Percentiles rank a stretch among this genome's conserved stretches.
phyloP scores from a whole-genome alignment of 345 rosid genomes.

The Melaleuca alternifolia region DNA sequence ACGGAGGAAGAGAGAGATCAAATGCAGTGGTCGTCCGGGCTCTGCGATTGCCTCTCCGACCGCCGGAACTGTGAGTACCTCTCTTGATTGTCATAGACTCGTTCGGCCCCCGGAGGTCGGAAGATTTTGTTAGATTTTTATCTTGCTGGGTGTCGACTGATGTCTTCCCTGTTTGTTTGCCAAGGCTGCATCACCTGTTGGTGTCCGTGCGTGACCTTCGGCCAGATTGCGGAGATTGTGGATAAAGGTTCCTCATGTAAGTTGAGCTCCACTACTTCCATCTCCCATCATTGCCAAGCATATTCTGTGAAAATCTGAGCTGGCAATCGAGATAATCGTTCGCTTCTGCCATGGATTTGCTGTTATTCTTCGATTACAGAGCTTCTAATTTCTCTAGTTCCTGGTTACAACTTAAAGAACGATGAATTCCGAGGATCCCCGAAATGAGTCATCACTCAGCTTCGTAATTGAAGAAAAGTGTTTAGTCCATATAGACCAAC shows the following conservation, averaged over 20 bases:
- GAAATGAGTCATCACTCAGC: neutral
- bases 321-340: neutral
- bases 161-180: neutral
- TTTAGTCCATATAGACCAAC: neutral
- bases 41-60: constrained; percentile 27
- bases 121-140: neutral
- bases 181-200: constrained; percentile 31
- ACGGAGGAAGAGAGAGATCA: neutral
- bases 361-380: neutral
- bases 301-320: neutral
- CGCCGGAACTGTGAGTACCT: constrained; percentile 17
- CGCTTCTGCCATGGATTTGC: neutral
- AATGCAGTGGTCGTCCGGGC: constrained; percentile 26
- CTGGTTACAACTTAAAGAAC: neutral
- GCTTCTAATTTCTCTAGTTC: neutral
- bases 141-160: neutral
- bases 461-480: neutral
- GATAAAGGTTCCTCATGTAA: constrained; percentile 33
- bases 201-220: constrained; percentile 33
- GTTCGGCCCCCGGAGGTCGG: neutral
- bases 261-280: neutral
- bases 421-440: neutral
- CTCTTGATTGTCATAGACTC: neutral
- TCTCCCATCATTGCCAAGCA: neutral
- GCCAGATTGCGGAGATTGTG: constrained; percentile 27